Evolutionary conservation across 768 basidiomycete genomes (phyloP).

Genomic region (Lactarius akahatsu): DNA sequence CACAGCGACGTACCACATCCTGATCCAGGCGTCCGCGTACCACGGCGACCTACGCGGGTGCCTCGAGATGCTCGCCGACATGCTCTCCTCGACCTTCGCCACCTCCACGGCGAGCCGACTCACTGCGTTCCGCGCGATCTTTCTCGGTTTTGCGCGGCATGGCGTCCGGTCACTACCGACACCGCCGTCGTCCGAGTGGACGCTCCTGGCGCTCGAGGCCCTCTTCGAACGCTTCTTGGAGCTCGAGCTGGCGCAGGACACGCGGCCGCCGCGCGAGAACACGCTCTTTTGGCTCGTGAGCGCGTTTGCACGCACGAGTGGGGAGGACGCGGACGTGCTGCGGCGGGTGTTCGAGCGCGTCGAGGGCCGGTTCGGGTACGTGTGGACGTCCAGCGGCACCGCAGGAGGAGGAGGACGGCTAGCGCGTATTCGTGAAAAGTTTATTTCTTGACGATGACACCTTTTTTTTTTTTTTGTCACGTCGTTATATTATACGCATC

Average conservation of each 20-base stretch:
- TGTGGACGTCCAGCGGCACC: conserved; percentile 41
- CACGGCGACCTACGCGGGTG: conserved; percentile 61
- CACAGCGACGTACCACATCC: conserved; percentile 60
- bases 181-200: conserved; percentile 44
- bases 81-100: conserved; percentile 45
- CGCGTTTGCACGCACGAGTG: conserved; percentile 62
- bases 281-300: conserved; percentile 66
- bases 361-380: conserved; percentile 45
- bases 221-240: conserved; percentile 63
- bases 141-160: conserved; percentile 71
- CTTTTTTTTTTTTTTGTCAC: not conserved
- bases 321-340: conserved; percentile 48
- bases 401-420: conserved; percentile 39
- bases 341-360: conserved; percentile 57
- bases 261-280: conserved; percentile 47
- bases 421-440: conserved; percentile 43
- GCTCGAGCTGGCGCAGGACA: conserved; percentile 50
- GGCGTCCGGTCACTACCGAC: conserved; percentile 34
- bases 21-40: conserved; percentile 72
- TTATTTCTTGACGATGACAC: conserved; percentile 28
- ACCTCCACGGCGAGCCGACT: conserved; percentile 34
- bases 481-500: not conserved
- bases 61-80: conserved; percentile 62
- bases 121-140: conserved; percentile 65
- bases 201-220: conserved; percentile 50